phyloP scores from a whole-genome alignment of 345 rosid genomes.

The Anastatica hierochuntica region DNA sequence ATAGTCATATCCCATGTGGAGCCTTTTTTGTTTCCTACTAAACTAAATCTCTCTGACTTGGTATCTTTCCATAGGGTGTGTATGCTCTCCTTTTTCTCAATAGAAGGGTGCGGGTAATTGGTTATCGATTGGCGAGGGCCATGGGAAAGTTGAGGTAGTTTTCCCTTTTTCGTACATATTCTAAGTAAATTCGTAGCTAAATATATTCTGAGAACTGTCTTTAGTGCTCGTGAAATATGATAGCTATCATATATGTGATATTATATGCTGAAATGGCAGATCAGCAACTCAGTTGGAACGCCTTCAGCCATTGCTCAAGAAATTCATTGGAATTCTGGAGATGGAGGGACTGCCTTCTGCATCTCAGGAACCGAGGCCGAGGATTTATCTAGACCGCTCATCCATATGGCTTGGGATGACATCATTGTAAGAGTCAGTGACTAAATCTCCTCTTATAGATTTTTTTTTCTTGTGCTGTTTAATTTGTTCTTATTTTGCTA shows the following conservation, averaged over 20 bases:
- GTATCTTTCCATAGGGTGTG: conserved; percentile 51
- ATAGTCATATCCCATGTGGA: conserved; percentile 13
- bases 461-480: not conserved
- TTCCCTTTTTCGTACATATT: not conserved
- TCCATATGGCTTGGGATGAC: conserved; percentile 91
- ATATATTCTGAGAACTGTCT: not conserved
- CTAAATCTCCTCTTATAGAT: conserved; percentile 16
- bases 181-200: not conserved
- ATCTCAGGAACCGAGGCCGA: conserved; percentile 55
- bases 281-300: conserved; percentile 83
- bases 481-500: conserved; percentile 6
- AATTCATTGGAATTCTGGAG: conserved; percentile 68
- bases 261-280: conserved; percentile 37
- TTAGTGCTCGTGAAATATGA: not conserved
- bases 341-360: conserved; percentile 58
- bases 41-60: conserved; percentile 18
- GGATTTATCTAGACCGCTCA: conserved; percentile 55
- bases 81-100: conserved; percentile 81
- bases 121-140: conserved; percentile 74
- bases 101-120: conserved; percentile 80
- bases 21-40: conserved; percentile 6
- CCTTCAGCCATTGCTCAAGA: conserved; percentile 81
- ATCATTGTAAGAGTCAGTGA: conserved; percentile 57
- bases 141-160: conserved; percentile 86
- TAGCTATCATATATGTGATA: conserved; percentile 11